A percentile compares a stretch with the other conserved stretches of the same genome.
Evolutionary conservation across 1,284 basidiomycete genomes (phyloP).

Genomic region (Ceratobasidium sp.): DNA sequence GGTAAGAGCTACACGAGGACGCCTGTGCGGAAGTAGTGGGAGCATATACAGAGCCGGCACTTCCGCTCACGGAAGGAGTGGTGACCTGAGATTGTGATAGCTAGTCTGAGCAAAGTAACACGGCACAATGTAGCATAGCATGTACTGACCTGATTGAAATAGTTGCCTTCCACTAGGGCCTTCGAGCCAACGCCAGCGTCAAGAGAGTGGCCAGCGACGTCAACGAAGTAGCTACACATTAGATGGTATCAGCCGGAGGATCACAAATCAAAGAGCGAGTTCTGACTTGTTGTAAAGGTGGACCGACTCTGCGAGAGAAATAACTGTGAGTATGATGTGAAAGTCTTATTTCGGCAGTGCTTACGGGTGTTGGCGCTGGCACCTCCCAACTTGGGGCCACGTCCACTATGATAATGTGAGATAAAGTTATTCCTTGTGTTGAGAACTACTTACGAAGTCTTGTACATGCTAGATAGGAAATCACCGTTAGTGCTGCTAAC

Average conservation of each 20-base stretch:
- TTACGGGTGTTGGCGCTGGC: slow-evolving; percentile 16
- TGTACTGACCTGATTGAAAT: no score
- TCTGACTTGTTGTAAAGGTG: slow-evolving; percentile 35
- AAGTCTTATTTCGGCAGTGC: not conserved
- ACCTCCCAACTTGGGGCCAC: slow-evolving; percentile 38
- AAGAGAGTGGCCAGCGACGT: slow-evolving; percentile 33
- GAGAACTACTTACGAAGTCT: not conserved
- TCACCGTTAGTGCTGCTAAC: not conserved
- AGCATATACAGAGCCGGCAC: not conserved
- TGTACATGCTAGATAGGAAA: not conserved
- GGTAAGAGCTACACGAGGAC: not conserved
- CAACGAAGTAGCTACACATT: slow-evolving; percentile 30
- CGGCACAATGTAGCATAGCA: no score
- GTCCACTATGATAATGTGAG: not conserved
- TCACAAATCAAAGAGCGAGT: not conserved
- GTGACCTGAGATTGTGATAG: no score
- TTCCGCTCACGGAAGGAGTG: slow-evolving; percentile 3
- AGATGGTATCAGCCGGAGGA: no score
- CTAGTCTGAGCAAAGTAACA: not conserved
- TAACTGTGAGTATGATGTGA: not conserved
- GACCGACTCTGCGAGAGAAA: not conserved
- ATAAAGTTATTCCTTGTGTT: not conserved
- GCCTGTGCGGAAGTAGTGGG: slow-evolving; percentile 5
- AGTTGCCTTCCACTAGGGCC: slow-evolving; percentile 33
- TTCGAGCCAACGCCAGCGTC: slow-evolving; percentile 15